Evolutionary conservation across 2,329 filamentous ascomycete genomes (phyloP).

Genomic region (Graphilbum fragrans): DNA sequence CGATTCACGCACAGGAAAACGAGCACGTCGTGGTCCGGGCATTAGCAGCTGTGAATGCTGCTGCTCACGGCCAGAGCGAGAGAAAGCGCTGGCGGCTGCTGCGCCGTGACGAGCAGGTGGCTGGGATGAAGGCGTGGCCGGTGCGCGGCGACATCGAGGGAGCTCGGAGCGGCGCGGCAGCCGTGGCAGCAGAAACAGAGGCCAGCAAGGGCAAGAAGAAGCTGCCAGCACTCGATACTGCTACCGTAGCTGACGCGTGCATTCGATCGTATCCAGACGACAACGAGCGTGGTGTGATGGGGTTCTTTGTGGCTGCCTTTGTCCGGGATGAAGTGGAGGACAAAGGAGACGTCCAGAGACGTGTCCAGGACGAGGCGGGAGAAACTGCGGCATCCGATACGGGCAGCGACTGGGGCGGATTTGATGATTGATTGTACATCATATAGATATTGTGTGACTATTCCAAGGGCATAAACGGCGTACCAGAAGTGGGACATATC

Average conservation of each 20-base stretch:
- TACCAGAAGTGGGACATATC: too few species aligned
- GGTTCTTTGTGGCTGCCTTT: conserved; percentile 91
- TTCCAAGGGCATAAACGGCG: too few species aligned
- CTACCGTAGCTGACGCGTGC: conserved; percentile 55
- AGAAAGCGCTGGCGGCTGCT: conserved; percentile 67
- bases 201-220: conserved; percentile 13
- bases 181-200: not conserved
- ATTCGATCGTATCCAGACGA: conserved; percentile 74
- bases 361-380: conserved; percentile 1
- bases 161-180: not conserved
- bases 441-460: too few species aligned
- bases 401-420: conserved; percentile 10
- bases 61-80: conserved; percentile 34
- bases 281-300: conserved; percentile 67
- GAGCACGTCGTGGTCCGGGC: conserved; percentile 70
- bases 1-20: conserved; percentile 77
- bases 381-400: not conserved
- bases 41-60: conserved; percentile 55
- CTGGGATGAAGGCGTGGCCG: conserved; percentile 64
- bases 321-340: conserved; percentile 36
- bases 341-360: not conserved
- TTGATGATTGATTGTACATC: conserved; percentile 12
- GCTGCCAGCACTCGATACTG: conserved; percentile 1
- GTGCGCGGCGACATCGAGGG: conserved; percentile 43
- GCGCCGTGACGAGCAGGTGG: conserved; percentile 57